Evolutionary conservation across 768 basidiomycete species (phyloP), one percentile per base, ranked within the genome.

Genomic region (Leucocoprinus birnbaumii): DNA sequence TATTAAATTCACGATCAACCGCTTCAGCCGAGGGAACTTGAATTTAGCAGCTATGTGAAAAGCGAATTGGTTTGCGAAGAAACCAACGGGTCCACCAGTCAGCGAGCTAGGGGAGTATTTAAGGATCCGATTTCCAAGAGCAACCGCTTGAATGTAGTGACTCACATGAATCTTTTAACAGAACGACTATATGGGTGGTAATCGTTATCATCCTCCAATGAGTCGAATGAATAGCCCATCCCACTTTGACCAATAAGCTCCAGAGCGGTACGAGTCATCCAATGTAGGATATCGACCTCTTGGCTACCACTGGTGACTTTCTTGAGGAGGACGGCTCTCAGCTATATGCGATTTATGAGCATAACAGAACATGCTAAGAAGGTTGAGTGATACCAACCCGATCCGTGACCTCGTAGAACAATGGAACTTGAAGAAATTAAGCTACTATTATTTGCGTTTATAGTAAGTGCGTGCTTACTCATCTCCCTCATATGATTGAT

Each of bases 401-500:
- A 27, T 62, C 47, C 2, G 62, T 52, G 22, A 70, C 62, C 21
- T 60, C 57, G 21, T 61, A 66, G 58, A 70, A 71, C 16, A 38
- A 38, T 14, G 38, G 38, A 38, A 38, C 38, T 38, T 10, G 16
- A 38, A n/a, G 9, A 4, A n/a, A 3, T 3, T 38, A 16, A 38
- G 38, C 4, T 3, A 14, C n/a, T 7, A 5, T 38, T 16, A 38
- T 38, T n/a, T 4, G 38, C 16, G 6, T 3, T 13, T 10, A 38
- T 38, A 31, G 31, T 5, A 31, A 10, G 3, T 38, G 8, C n/a
- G 6, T 16, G n/a, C 61, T 18, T 42, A 67, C 68, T 53, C 65
- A 69, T 69, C 48, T 65, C 62, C 16, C 73, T 70, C 68, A 79
- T 68, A 58, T 78, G 73, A 4, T 66, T 66, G 26, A 64, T 64